Evolutionary conservation across 2,329 filamentous ascomycete species (phyloP).

Genomic region (Fusarium sororula): DNA sequence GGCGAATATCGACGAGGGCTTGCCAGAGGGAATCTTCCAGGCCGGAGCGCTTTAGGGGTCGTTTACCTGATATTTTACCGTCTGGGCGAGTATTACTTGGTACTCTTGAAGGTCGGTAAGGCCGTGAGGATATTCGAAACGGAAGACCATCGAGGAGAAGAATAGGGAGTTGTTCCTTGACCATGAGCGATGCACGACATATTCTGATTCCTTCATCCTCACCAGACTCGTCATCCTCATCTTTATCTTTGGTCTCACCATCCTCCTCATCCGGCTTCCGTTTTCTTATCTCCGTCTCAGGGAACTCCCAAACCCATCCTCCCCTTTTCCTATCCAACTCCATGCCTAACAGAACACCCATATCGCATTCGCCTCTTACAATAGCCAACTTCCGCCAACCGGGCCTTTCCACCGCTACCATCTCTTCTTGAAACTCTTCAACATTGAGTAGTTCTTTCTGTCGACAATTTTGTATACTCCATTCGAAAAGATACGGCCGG

Average conservation of each 20-base stretch:
- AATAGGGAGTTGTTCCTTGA: slow-evolving; percentile 33
- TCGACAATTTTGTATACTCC: slow-evolving; percentile 33
- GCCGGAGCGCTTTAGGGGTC: slow-evolving; percentile 6
- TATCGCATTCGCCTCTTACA: slow-evolving; percentile 36
- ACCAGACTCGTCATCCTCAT: background rate
- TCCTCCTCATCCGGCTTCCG: background rate
- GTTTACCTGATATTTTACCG: background rate
- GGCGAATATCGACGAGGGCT: slow-evolving; percentile 19
- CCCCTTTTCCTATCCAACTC: slow-evolving; percentile 24
- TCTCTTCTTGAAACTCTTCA: slow-evolving; percentile 34
- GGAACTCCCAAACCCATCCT: slow-evolving; percentile 41
- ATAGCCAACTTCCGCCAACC: slow-evolving; percentile 38
- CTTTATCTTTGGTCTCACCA: background rate
- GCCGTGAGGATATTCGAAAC: background rate
- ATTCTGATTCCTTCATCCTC: slow-evolving; percentile 33
- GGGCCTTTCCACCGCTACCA: slow-evolving; percentile 14
- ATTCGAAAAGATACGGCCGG: slow-evolving; percentile 40
- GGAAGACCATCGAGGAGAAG: slow-evolving; percentile 38
- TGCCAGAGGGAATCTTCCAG: slow-evolving; percentile 36
- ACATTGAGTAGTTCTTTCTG: slow-evolving; percentile 24
- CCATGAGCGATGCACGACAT: slow-evolving; percentile 33
- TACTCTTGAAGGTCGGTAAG: slow-evolving; percentile 8
- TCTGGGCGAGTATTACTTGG: slow-evolving; percentile 1
- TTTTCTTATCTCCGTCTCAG: slow-evolving; percentile 23
- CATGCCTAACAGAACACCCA: slow-evolving; percentile 27